Evolutionary conservation across 2,329 filamentous ascomycete genomes (phyloP).

Genomic region (Colletotrichum acutatum): DNA sequence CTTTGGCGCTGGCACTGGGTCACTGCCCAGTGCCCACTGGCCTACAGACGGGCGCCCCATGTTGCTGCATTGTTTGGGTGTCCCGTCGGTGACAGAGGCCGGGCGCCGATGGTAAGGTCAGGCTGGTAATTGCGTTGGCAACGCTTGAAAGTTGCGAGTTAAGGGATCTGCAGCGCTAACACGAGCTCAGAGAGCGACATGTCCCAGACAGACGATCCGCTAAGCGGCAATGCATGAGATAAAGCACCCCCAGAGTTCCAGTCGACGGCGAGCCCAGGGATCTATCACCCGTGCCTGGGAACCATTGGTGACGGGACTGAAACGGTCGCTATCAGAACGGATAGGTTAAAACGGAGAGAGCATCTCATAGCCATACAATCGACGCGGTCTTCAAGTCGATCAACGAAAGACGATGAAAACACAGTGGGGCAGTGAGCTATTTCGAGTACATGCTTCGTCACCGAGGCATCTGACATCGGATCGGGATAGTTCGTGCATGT

Average conservation of each 20-base stretch:
- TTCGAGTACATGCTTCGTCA: conserved; percentile 1
- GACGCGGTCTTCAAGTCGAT: neutral
- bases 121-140: neutral
- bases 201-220: conserved; percentile 11
- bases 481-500: neutral
- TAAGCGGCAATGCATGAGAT: conserved; percentile 9
- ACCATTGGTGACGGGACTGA: neutral
- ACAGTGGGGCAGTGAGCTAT: neutral
- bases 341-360: neutral
- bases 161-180: conserved; percentile 10
- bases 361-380: neutral
- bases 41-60: neutral
- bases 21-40: too few relatives aligned
- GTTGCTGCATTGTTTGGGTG: neutral
- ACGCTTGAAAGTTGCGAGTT: neutral
- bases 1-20: neutral
- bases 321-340: neutral
- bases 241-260: neutral
- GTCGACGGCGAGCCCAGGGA: neutral
- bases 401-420: too few relatives aligned
- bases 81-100: neutral
- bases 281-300: neutral
- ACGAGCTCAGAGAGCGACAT: neutral
- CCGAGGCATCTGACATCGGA: conserved; percentile 16
- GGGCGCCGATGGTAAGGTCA: neutral